These are phyloP conservation scores for Aphanomyces cochlioides DNA, from an alignment of 352 stramenopile genomes.

Conservation along the genomic window DNA sequence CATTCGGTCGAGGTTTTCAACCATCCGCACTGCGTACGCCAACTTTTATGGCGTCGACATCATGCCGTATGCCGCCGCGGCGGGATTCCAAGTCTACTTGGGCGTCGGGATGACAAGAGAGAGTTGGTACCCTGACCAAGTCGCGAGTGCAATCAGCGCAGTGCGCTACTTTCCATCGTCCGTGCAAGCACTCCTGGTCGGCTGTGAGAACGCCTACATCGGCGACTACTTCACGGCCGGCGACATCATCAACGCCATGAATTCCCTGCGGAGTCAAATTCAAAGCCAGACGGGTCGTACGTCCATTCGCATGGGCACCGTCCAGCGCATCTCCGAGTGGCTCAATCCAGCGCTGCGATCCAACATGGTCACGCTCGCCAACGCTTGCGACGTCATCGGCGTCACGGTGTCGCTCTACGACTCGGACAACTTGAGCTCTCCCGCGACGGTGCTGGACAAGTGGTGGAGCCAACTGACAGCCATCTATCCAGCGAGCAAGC, in stretches of 20 bases:
- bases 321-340: conserved; percentile 65
- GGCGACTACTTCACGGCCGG: conserved; percentile 42
- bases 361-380: conserved; percentile 47
- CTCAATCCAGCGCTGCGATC: conserved; percentile 34
- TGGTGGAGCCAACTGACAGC: conserved; percentile 55
- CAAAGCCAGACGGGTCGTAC: conserved; percentile 33
- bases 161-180: conserved; percentile 52
- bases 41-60: conserved; percentile 58
- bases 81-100: conserved; percentile 57
- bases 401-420: conserved; percentile 81
- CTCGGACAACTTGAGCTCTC: conserved; percentile 37
- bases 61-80: conserved; percentile 38
- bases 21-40: conserved; percentile 75
- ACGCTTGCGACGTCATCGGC: conserved; percentile 63
- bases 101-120: conserved; percentile 76
- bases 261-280: conserved; percentile 35
- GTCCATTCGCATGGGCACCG: conserved; percentile 53
- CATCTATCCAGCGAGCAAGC: conserved; percentile 46
- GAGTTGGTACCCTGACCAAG: conserved; percentile 53
- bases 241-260: conserved; percentile 43
- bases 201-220: conserved; percentile 67
- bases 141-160: conserved; percentile 45
- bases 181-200: conserved; percentile 57
- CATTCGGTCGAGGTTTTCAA: conserved; percentile 57
- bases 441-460: conserved; percentile 48